These are phyloP conservation scores for Lactifluus volemus DNA, from an alignment of 768 basidiomycete genomes.

Conservation along the genomic window DNA sequence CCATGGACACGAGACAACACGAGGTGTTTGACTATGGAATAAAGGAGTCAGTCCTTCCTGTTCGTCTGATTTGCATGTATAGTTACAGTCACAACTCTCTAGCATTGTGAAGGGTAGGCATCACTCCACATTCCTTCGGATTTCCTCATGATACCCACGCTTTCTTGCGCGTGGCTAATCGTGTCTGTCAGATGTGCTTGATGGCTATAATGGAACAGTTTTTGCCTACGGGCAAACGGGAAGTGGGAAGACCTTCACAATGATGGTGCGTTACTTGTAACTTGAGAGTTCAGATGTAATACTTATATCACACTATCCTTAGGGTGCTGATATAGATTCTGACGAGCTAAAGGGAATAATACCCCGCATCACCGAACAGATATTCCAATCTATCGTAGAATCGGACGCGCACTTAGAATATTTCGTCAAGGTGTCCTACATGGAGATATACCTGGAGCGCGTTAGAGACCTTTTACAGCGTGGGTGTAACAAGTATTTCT, in stretches of 20 bases:
- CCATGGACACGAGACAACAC: constrained; percentile 80
- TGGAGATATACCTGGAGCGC: constrained; percentile 98
- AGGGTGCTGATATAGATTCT: constrained; percentile 97
- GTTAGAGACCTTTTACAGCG: constrained; percentile 93
- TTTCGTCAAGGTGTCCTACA: constrained; percentile 98
- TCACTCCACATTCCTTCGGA: background rate
- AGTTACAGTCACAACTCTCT: constrained; percentile 10
- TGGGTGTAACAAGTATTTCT: constrained; percentile 37
- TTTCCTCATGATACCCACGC: background rate
- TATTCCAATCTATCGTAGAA: constrained; percentile 95
- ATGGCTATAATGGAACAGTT: constrained; percentile 96
- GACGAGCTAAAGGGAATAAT: constrained; percentile 93
- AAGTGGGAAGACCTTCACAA: constrained; percentile 90
- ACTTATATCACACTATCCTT: background rate
- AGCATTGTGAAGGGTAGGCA: constrained; percentile 82
- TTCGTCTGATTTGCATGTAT: background rate
- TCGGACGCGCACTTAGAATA: constrained; percentile 95
- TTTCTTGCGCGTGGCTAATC: constrained; percentile 2
- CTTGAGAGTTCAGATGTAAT: background rate
- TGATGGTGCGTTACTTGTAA: constrained; percentile 65
- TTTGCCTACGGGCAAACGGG: constrained; percentile 87
- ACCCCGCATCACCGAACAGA: constrained; percentile 97
- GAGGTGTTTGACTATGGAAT: constrained; percentile 99
- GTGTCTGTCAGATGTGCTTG: constrained; percentile 74
- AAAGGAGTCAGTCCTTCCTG: constrained; percentile 68